Evolutionary conservation across 352 stramenopile species (phyloP), one percentile per base, ranked within the genome.

Genomic region (Pythium chondricola): DNA sequence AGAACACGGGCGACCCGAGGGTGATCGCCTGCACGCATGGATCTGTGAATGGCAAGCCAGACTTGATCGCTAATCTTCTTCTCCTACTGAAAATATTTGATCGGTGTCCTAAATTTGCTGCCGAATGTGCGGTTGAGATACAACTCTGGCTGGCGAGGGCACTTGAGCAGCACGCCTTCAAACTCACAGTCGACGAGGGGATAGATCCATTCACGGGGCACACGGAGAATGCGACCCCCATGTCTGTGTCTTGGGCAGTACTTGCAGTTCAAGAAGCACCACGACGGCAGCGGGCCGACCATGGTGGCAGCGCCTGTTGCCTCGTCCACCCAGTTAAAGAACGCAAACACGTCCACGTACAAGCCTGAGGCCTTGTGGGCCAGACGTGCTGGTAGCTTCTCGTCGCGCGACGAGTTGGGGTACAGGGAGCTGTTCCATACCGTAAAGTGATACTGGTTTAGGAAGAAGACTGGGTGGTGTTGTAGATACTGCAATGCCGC

Each of bases 331-430:
- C 45, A 59, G 32, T 65, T 48, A 21, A 62, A 26, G 42, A 61
- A 73, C 31, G 58, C 56, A 25, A 73, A 70, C 8, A 67, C 35
- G 46, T 73, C 61, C 7, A 63, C n/a, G 48, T 65, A 73, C 20
- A 73, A 17, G 14, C 24, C 60, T 2, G 57, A 65, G 9, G 35
- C 31, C 6, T 20, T 50, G 43, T 67, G 54, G 16, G 63, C 47
- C 26, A 69, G 26, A 1, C 56, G 52, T 16, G 46, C 52, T 4
- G 57, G 64, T 7, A 70, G 42, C 36, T 56, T 45, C 9, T 61
- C 56, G 43, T 65, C 59, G 5, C 64, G 51, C 9, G 31, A 43
- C 0, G 40, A 48, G 11, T 31, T 17, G 3, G 56, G 51, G 22
- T 67, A 45, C 2, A 69, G 10, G 6, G 27, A 17, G 17, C 50